Evolutionary conservation across 2,329 filamentous ascomycete genomes (phyloP).

Genomic region (Helminthosporium solani): DNA sequence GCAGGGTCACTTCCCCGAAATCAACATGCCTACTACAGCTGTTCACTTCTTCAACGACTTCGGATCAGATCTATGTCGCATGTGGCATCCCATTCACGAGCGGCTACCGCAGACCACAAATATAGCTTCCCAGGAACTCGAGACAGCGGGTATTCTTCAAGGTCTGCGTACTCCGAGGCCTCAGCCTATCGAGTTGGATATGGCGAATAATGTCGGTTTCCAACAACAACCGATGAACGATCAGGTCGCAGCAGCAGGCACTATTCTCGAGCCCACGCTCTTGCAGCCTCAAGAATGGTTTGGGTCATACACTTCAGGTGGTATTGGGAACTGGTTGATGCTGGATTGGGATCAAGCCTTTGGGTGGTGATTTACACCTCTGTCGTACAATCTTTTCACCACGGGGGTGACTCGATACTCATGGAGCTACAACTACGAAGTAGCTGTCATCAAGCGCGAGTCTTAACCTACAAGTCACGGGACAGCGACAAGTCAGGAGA

Average conservation of each 20-base stretch:
- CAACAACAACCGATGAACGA: constrained; percentile 20
- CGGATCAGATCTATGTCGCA: constrained; percentile 34
- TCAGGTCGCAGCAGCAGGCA: constrained; percentile 13
- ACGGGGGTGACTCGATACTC: too few relatives aligned
- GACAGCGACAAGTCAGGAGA: too few relatives aligned
- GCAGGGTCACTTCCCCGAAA: constrained; percentile 29
- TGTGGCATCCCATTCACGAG: constrained; percentile 30
- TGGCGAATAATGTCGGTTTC: constrained; percentile 11
- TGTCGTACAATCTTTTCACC: too few relatives aligned
- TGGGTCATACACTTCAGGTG: constrained; percentile 22
- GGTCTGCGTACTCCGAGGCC: constrained; percentile 28
- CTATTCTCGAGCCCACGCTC: constrained; percentile 27
- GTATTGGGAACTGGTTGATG: constrained; percentile 35
- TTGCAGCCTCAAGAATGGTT: constrained; percentile 36
- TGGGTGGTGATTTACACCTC: constrained; percentile 29
- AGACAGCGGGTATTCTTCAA: constrained; percentile 36
- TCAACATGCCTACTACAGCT: constrained; percentile 26
- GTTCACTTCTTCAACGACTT: constrained; percentile 35
- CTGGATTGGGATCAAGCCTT: constrained; percentile 37
- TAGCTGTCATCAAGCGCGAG: too few relatives aligned
- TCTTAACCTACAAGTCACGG: too few relatives aligned
- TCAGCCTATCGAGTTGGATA: constrained; percentile 22
- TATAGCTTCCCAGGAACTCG: constrained; percentile 27
- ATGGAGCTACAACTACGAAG: too few relatives aligned
- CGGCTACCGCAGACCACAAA: constrained; percentile 19